phyloP scores from a whole-genome alignment of 2,329 filamentous ascomycete genomes.

The Cladosporium halotolerans region DNA sequence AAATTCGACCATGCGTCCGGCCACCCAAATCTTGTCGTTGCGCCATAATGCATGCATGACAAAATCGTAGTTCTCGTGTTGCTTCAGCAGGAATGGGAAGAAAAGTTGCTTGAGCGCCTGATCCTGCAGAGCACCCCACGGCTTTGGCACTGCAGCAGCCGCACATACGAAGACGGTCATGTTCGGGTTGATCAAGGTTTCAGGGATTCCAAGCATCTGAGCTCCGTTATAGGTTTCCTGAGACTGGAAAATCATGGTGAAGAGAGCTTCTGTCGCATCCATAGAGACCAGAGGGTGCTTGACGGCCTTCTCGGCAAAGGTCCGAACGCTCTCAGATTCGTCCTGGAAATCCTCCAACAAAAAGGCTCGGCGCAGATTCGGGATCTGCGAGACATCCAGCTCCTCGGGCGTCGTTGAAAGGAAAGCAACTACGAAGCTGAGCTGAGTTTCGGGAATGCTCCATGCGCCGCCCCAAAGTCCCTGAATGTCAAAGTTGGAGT shows the following conservation, averaged over 20 bases:
- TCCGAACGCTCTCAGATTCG: constrained; percentile 53
- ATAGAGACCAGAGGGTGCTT: constrained; percentile 85
- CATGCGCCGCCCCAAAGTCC: constrained; percentile 81
- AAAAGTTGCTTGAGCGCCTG: constrained; percentile 74
- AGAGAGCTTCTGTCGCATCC: constrained; percentile 67
- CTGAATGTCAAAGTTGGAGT: constrained; percentile 71
- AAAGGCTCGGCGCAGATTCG: constrained; percentile 72
- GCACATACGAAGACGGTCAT: constrained; percentile 74
- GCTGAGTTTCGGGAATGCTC: constrained; percentile 77
- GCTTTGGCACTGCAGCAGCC: constrained; percentile 68
- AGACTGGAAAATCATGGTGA: constrained; percentile 55
- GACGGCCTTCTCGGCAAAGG: constrained; percentile 60
- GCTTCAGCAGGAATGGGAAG: constrained; percentile 74
- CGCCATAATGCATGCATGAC: constrained; percentile 89
- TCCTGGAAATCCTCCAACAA: constrained; percentile 57
- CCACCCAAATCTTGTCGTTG: constrained; percentile 83
- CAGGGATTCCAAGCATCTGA: constrained; percentile 53
- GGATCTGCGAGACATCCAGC: constrained; percentile 79
- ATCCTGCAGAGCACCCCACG: constrained; percentile 67
- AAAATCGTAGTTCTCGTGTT: constrained; percentile 72
- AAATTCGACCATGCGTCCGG: constrained; percentile 67
- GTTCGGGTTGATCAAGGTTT: constrained; percentile 61
- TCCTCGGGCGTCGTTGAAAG: constrained; percentile 67
- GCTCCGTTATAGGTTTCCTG: constrained; percentile 51
- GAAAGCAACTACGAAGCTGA: constrained; percentile 90